Evolutionary conservation across 441 rosid species (phyloP).

Genomic region (Populus hybrid): DNA sequence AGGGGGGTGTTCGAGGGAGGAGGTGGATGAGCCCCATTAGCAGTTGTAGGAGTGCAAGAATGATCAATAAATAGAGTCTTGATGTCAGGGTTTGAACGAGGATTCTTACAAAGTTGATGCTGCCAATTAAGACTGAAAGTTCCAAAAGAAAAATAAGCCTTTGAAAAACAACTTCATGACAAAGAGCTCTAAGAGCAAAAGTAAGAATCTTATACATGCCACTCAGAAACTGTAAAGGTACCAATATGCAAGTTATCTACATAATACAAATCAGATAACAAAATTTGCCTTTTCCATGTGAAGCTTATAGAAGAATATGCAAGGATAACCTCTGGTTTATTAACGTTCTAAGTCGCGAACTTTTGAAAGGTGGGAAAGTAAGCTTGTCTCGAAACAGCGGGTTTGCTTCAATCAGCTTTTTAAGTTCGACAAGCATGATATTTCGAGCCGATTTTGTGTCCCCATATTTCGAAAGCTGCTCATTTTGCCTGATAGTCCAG

Average conservation of each 20-base stretch:
- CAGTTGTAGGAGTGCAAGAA: slow-evolving; percentile 41
- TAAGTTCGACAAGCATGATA: slow-evolving; percentile 84
- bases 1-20: slow-evolving; percentile 45
- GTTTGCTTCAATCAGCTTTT: slow-evolving; percentile 84
- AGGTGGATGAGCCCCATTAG: slow-evolving; percentile 59
- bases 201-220: background rate
- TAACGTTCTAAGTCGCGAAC: slow-evolving; percentile 74
- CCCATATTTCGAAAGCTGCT: slow-evolving; percentile 91
- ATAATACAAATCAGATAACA: background rate
- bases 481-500: slow-evolving; percentile 62
- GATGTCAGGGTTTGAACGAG: slow-evolving; percentile 64
- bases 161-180: background rate
- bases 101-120: slow-evolving; percentile 76
- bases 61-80: slow-evolving; percentile 67
- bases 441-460: slow-evolving; percentile 84
- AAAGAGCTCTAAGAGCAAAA: background rate
- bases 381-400: slow-evolving; percentile 90
- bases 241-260: background rate
- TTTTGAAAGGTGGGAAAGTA: slow-evolving; percentile 63
- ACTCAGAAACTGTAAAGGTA: background rate
- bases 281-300: background rate
- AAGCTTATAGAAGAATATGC: slow-evolving; percentile 4
- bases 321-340: slow-evolving; percentile 77
- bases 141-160: slow-evolving; percentile 6
- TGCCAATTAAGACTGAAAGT: slow-evolving; percentile 67